phyloP scores from a whole-genome alignment of 805 yeast species.

The Metschnikowia colocasiae region DNA sequence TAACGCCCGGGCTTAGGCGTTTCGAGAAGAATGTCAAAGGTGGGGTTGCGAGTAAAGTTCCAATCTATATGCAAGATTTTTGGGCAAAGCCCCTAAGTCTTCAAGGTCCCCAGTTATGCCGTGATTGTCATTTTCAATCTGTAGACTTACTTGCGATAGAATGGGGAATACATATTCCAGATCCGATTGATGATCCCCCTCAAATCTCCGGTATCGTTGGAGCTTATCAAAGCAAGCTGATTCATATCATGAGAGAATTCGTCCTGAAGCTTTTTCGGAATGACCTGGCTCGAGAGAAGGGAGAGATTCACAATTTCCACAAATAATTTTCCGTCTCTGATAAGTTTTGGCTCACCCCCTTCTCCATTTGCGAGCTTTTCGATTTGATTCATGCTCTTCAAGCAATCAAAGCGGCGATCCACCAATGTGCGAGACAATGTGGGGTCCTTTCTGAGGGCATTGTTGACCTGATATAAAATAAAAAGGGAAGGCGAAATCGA shows the following conservation, averaged over 20 bases:
- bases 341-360: constrained; percentile 11
- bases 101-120: not conserved
- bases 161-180: constrained; percentile 56
- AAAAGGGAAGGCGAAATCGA: constrained; percentile 81
- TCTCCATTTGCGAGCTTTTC: constrained; percentile 46
- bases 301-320: constrained; percentile 62
- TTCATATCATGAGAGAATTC: constrained; percentile 66
- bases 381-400: constrained; percentile 51
- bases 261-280: constrained; percentile 47
- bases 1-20: not conserved
- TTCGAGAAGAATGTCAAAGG: not conserved
- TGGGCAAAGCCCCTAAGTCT: not conserved
- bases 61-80: constrained; percentile 1
- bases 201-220: constrained; percentile 38
- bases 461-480: constrained; percentile 47
- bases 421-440: constrained; percentile 29
- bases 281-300: constrained; percentile 41
- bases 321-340: constrained; percentile 51
- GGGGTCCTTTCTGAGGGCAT: constrained; percentile 27
- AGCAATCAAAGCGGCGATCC: constrained; percentile 31
- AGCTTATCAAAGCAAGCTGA: constrained; percentile 39
- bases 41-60: not conserved
- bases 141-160: constrained; percentile 18
- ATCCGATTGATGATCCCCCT: constrained; percentile 51
- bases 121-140: not conserved